A percentile compares a stretch with the other conserved stretches of the same genome.
These are phyloP conservation scores for Diospyros lotus DNA, from an alignment of 148 eudicot genomes.

Conservation along the genomic window DNA sequence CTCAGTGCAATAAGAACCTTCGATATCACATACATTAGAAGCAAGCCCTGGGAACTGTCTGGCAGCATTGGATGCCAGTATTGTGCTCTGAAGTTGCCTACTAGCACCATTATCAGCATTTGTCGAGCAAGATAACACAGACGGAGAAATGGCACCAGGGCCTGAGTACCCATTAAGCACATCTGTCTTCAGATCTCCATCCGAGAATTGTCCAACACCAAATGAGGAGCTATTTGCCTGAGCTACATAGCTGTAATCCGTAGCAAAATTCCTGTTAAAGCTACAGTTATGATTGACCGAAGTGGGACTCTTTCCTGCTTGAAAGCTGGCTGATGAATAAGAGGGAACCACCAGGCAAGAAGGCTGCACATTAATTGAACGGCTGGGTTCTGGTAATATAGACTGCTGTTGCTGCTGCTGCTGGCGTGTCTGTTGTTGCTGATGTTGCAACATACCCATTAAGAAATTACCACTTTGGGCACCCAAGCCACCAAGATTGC, in stretches of 20 bases:
- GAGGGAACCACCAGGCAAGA: conserved; percentile 49
- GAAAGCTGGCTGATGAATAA: conserved; percentile 27
- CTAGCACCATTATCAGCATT: conserved; percentile 17
- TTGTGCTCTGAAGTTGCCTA: conserved; percentile 20
- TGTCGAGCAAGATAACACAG: conserved; percentile 24
- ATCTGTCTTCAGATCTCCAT: conserved; percentile 20
- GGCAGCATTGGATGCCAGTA: conserved; percentile 12
- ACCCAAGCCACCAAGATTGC: conserved; percentile 19
- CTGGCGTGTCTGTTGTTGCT: conserved; percentile 20
- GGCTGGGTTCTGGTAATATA: conserved; percentile 20
- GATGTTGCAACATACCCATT: conserved; percentile 24
- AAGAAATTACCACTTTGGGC: conserved; percentile 25
- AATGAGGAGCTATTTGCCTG: conserved; percentile 29
- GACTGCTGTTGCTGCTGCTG: conserved; percentile 30
- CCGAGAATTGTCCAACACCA: conserved; percentile 23
- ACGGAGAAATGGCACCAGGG: conserved; percentile 22
- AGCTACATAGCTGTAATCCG: conserved; percentile 22
- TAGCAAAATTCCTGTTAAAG: conserved; percentile 22
- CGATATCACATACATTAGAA: conserved; percentile 15
- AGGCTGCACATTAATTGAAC: conserved; percentile 52
- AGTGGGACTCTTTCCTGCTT: conserved; percentile 23
- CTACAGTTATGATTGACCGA: conserved; percentile 29
- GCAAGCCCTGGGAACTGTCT: conserved; percentile 18
- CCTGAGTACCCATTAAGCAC: conserved; percentile 21
- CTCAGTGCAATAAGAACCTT: conserved; percentile 22